phyloP scores from a whole-genome alignment of 1,139 yeast species.

The Yamadazyma conglobata region DNA sequence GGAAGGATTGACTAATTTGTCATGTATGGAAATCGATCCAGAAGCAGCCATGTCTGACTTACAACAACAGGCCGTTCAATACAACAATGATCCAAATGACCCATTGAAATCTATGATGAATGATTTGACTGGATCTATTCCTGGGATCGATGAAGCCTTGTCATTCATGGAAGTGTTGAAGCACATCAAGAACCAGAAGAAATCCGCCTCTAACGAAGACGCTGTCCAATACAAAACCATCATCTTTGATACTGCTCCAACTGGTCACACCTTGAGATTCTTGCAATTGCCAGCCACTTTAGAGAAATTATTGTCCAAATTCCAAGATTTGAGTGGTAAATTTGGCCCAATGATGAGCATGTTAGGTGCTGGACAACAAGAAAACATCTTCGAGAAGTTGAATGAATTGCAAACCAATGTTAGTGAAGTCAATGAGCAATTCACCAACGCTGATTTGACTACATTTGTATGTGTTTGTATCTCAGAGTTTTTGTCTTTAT shows the following conservation, averaged over 20 bases:
- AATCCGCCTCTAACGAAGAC: slow-evolving; percentile 20
- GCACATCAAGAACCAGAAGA: slow-evolving; percentile 80
- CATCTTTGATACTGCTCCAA: slow-evolving; percentile 97
- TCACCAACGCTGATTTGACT: slow-evolving; percentile 92
- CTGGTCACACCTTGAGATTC: slow-evolving; percentile 95
- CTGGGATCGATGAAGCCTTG: slow-evolving; percentile 97
- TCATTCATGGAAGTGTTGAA: slow-evolving; percentile 97
- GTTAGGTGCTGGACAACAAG: slow-evolving; percentile 64
- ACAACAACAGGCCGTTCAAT: slow-evolving; percentile 57
- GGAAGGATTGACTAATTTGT: slow-evolving; percentile 79
- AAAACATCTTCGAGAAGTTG: slow-evolving; percentile 78
- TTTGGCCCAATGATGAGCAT: slow-evolving; percentile 89
- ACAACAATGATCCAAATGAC: slow-evolving; percentile 55
- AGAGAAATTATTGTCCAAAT: slow-evolving; percentile 80
- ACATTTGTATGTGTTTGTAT: slow-evolving; percentile 97
- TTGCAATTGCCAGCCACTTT: slow-evolving; percentile 89
- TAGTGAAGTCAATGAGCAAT: slow-evolving; percentile 86
- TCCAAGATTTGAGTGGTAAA: slow-evolving; percentile 79
- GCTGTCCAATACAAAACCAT: slow-evolving; percentile 68
- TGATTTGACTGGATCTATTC: slow-evolving; percentile 91
- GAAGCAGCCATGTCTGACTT: slow-evolving; percentile 90
- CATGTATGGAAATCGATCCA: slow-evolving; percentile 98
- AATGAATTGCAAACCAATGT: slow-evolving; percentile 82
- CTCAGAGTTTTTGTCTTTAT: slow-evolving; percentile 89
- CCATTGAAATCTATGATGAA: slow-evolving; percentile 74